These are phyloP conservation scores for Anthracocystis panici-leucophaei DNA, from an alignment of 1,284 basidiomycete species.

Conservation along the genomic window DNA sequence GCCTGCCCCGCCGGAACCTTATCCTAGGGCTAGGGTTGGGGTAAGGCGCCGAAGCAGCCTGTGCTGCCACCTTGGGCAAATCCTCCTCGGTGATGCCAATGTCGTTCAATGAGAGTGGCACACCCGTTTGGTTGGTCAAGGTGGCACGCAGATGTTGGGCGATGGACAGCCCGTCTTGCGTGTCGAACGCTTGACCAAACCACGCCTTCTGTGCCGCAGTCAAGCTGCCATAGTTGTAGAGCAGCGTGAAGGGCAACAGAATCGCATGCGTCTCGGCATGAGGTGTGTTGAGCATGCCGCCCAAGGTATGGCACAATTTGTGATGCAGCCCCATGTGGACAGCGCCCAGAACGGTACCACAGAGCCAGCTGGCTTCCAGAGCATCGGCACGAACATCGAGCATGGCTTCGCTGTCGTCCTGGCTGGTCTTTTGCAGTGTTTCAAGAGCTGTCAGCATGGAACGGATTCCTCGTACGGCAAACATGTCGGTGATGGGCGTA, in stretches of 20 bases:
- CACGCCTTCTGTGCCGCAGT: slow-evolving; percentile 68
- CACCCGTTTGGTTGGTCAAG: slow-evolving; percentile 70
- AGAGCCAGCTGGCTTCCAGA: slow-evolving; percentile 72
- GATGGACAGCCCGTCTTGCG: slow-evolving; percentile 68
- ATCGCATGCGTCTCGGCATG: slow-evolving; percentile 73
- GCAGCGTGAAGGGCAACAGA: slow-evolving; percentile 72
- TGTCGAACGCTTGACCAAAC: slow-evolving; percentile 63
- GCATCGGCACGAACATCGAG: slow-evolving; percentile 71
- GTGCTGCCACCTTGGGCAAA: slow-evolving; percentile 71
- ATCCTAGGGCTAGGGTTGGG: slow-evolving; percentile 70
- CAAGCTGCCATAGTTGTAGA: slow-evolving; percentile 72
- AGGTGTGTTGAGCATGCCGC: slow-evolving; percentile 72
- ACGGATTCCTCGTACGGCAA: slow-evolving; percentile 71
- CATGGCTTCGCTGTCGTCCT: slow-evolving; percentile 48
- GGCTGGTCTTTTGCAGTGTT: slow-evolving; percentile 64
- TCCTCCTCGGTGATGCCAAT: slow-evolving; percentile 73
- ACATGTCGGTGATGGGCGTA: slow-evolving; percentile 72
- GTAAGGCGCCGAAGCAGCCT: slow-evolving; percentile 72
- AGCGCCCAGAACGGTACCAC: slow-evolving; percentile 71
- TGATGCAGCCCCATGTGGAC: slow-evolving; percentile 73
- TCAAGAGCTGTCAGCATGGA: slow-evolving; percentile 70
- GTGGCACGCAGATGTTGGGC: slow-evolving; percentile 72
- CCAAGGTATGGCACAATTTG: slow-evolving; percentile 73
- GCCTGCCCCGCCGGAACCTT: too few species aligned
- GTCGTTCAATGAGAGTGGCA: slow-evolving; percentile 70